Conservation (phyloP, 306 rosid genomes). For the Lablab purpureus region DNA sequence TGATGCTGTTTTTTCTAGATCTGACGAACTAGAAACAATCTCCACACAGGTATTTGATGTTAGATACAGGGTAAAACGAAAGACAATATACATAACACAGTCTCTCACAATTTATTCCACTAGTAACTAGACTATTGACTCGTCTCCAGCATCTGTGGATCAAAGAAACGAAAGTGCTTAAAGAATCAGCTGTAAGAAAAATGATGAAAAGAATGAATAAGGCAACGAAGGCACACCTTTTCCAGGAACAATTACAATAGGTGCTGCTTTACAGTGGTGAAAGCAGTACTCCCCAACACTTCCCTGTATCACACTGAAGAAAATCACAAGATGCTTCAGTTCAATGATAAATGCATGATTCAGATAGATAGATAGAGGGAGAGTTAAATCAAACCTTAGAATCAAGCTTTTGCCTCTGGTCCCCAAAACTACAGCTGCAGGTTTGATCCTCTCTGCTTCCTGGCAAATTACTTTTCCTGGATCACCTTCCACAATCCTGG, state of each 20-base stretch:
- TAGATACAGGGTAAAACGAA: slow-evolving; percentile 30
- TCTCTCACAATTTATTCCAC: background rate
- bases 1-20: slow-evolving; percentile 3
- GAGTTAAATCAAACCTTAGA: slow-evolving; percentile 60
- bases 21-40: slow-evolving; percentile 21
- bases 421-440: slow-evolving; percentile 78
- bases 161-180: slow-evolving; percentile 25
- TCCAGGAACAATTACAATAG: slow-evolving; percentile 83
- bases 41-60: background rate
- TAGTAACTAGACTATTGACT: slow-evolving; percentile 55
- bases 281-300: slow-evolving; percentile 86
- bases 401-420: slow-evolving; percentile 77
- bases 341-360: background rate
- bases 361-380: slow-evolving; percentile 8
- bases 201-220: background rate
- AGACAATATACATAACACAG: slow-evolving; percentile 28
- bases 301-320: slow-evolving; percentile 82
- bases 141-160: slow-evolving; percentile 73
- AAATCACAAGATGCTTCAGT: slow-evolving; percentile 35
- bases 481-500: slow-evolving; percentile 79
- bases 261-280: slow-evolving; percentile 86
- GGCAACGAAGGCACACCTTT: slow-evolving; percentile 55
- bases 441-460: slow-evolving; percentile 75
- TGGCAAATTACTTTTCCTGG: slow-evolving; percentile 77
- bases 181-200: background rate